Evolutionary conservation across 768 basidiomycete genomes (phyloP), one percentile per base, ranked within the genome.

Genomic region (Bullera alba): DNA sequence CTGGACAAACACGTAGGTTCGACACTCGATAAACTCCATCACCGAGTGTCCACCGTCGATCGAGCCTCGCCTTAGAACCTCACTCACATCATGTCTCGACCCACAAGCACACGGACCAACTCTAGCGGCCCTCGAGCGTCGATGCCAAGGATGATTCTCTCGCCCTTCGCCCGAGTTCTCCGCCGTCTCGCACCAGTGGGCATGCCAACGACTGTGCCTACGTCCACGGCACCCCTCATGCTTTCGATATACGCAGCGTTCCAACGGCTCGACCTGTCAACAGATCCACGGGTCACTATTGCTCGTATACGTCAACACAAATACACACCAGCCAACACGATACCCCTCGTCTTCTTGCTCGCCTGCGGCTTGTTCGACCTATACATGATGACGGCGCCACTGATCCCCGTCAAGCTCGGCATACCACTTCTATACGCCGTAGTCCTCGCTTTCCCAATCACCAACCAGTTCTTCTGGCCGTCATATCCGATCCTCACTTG

Each of bases 311-410:
- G 50, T 8, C 43, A 52, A 36, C 65, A 68, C 42, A 30, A 59
- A 38, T 72, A 63, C 46, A 70, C 70, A 1, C 28, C 60, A 21
- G 46, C 53, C 42, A 70, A 70, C 42, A 60, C 58, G 10, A 77
- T 83, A 4, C 83, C 82, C 19, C 91, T 92, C 76, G 88, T 83
- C 70, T 81, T 86, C 19, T 82, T 89, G 54, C 87, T 81, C 0
- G 83, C 85, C 68, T 82, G 92, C 53, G 78, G 96, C 29, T 77
- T 90, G 30, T 91, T 91, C 72, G 89, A 84, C 8, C 93, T 97
- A 76, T 87, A 84, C 73, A 80, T 83, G 52, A 88, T 84, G 39
- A 88, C 92, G 48, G 92, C 49, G 2, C 50, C 52, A 2, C 42
- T 48, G 2, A 44, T 56, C 29, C 54, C 57, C 16, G 39, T 67